Percentiles rank a stretch among this genome's conserved stretches.
phyloP scores from a whole-genome alignment of 805 yeast genomes.

The Barnettozyma siamensis region DNA sequence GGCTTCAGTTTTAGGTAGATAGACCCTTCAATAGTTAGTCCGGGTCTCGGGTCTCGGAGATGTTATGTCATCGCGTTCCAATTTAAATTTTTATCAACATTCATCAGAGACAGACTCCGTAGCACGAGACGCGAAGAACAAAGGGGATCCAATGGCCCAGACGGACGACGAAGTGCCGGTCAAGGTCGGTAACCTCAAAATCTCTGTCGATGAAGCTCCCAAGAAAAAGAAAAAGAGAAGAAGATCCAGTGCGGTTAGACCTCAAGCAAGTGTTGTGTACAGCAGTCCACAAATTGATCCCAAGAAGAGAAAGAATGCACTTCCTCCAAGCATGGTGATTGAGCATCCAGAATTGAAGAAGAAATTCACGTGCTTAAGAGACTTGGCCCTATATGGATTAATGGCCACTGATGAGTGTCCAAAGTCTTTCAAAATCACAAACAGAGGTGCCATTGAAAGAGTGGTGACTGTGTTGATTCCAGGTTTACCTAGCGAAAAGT shows the following conservation, averaged over 20 bases:
- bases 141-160: background rate
- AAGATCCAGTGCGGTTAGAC: slow-evolving; percentile 22
- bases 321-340: slow-evolving; percentile 30
- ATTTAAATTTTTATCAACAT: background rate
- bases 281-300: slow-evolving; percentile 13
- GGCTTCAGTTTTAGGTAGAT: slow-evolving; percentile 2
- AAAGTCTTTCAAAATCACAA: slow-evolving; percentile 43
- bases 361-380: slow-evolving; percentile 18
- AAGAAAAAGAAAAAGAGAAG: slow-evolving; percentile 16
- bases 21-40: background rate
- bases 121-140: too few species aligned
- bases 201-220: background rate
- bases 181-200: slow-evolving; percentile 3
- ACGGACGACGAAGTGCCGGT: slow-evolving; percentile 3
- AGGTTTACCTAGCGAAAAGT: slow-evolving; percentile 27
- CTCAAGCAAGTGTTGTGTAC: slow-evolving; percentile 7
- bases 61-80: background rate
- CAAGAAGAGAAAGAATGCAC: slow-evolving; percentile 28
- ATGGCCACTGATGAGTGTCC: slow-evolving; percentile 33
- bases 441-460: slow-evolving; percentile 43
- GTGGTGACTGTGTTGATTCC: slow-evolving; percentile 58
- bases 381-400: slow-evolving; percentile 24
- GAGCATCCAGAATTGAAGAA: slow-evolving; percentile 21
- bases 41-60: background rate
- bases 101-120: too few species aligned